Percentiles rank a stretch among this genome's conserved stretches.
Conservation (phyloP, 2,329 filamentous ascomycete species). For the Fusarium verrucosum region DNA sequence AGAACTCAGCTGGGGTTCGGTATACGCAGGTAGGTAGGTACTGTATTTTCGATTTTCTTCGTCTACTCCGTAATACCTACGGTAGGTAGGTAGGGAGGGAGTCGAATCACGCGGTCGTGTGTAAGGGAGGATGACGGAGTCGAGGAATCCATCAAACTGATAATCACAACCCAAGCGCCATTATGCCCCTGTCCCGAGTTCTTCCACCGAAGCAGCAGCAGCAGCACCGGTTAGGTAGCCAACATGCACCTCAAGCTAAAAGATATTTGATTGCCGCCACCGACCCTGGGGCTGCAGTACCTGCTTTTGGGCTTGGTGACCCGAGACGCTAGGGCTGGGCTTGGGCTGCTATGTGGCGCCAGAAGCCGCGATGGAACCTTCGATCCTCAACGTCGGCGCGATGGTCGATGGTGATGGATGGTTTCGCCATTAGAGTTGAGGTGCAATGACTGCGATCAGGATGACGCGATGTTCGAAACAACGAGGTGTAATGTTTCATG, state of each 20-base stretch:
- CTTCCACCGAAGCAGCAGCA: slow-evolving; percentile 21
- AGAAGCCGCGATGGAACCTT: slow-evolving; percentile 38
- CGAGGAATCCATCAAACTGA: slow-evolving; percentile 1
- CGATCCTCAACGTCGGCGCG: slow-evolving; percentile 15
- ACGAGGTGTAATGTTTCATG: neutral
- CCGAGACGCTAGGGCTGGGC: slow-evolving; percentile 28
- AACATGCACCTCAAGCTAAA: too few species aligned
- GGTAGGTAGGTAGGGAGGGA: too few species aligned
- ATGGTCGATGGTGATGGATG: neutral
- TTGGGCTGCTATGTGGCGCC: slow-evolving; percentile 19
- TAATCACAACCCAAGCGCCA: neutral
- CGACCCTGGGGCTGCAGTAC: slow-evolving; percentile 18
- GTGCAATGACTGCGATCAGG: neutral
- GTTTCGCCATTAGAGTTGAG: neutral
- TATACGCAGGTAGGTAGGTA: too few species aligned
- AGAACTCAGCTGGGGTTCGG: slow-evolving; percentile 12
- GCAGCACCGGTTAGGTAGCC: too few species aligned
- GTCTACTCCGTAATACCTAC: too few species aligned
- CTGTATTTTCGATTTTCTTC: neutral
- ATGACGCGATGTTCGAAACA: neutral
- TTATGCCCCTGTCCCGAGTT: slow-evolving; percentile 17
- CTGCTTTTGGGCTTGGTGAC: slow-evolving; percentile 21
- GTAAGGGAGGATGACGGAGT: neutral
- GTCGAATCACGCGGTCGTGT: slow-evolving; percentile 1
- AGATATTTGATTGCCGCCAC: slow-evolving; percentile 36